phyloP scores from a whole-genome alignment of 2,329 filamentous ascomycete genomes.

The Calonectria henricotiae region DNA sequence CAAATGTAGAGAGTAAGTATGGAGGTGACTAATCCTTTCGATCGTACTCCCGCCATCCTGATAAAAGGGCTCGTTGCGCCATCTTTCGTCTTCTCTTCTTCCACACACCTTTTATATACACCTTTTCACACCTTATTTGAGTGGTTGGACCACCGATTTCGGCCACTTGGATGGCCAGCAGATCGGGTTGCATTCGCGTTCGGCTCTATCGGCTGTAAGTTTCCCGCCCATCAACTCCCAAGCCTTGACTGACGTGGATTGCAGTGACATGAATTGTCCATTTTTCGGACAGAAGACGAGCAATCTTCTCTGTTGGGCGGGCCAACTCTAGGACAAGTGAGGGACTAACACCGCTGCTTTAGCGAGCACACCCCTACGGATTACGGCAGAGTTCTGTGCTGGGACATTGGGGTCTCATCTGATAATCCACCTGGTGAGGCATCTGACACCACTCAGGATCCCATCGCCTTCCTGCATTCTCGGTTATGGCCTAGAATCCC shows the following conservation, averaged over 20 bases:
- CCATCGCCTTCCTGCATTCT: too few species aligned
- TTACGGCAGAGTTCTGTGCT: too few species aligned
- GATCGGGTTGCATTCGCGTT: neutral
- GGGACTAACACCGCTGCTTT: neutral
- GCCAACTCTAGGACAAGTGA: neutral
- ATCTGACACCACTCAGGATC: too few species aligned
- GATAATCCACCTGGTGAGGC: too few species aligned
- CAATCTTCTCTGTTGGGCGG: neutral
- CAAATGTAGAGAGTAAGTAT: too few species aligned
- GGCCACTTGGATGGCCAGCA: neutral
- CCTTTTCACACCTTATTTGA: neutral
- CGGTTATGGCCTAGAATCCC: too few species aligned
- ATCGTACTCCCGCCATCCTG: neutral
- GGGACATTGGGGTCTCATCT: too few species aligned
- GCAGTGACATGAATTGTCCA: neutral
- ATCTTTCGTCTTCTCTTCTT: neutral
- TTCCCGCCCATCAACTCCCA: neutral
- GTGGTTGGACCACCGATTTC: neutral
- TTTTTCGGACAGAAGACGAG: too few species aligned
- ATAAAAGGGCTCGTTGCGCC: neutral
- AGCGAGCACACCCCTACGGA: too few species aligned
- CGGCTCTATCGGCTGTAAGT: neutral
- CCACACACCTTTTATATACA: conserved; percentile 1
- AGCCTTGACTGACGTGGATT: neutral
- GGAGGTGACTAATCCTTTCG: neutral